Base-by-base conservation (phyloP, 139 green algal species). In the Dunaliella sp. region DNA sequence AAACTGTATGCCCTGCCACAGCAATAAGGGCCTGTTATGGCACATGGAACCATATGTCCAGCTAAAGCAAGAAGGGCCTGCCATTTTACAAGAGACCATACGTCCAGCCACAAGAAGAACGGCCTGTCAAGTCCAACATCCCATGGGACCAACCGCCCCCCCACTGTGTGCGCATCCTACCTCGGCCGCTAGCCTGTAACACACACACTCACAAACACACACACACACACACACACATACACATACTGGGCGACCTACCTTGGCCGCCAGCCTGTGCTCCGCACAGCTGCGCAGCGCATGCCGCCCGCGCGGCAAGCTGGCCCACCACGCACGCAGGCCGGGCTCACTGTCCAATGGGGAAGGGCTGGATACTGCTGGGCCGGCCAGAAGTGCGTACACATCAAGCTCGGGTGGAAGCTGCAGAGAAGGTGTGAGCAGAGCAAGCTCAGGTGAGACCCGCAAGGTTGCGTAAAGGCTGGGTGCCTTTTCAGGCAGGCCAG, bases 81-180 rank as follows among this genome's bases (percentile, higher is more conserved):
- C n/a, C n/a, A n/a, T n/a, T n/a, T n/a, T n/a, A n/a, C n/a, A n/a
- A n/a, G n/a, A n/a, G n/a, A n/a, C n/a, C n/a, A n/a, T n/a, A n/a
- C n/a, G n/a, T n/a, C n/a, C n/a, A n/a, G n/a, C n/a, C n/a, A n/a
- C n/a, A n/a, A n/a, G n/a, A n/a, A n/a, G n/a, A n/a, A n/a, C n/a
- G n/a, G n/a, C n/a, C n/a, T n/a, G n/a, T n/a, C n/a, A n/a, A n/a
- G n/a, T n/a, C n/a, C n/a, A n/a, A n/a, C n/a, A n/a, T n/a, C n/a
- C n/a, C n/a, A n/a, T n/a, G n/a, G n/a, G n/a, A n/a, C n/a, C n/a
- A n/a, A n/a, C n/a, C n/a, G n/a, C n/a, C n/a, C n/a, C n/a, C n/a
- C n/a, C n/a, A n/a, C n/a, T n/a, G 85, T 78, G 58, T 85, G 85
- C 85, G 84, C 85, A 32, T 36, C 34, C 85, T 85, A 80, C 58